Percentiles rank a stretch among this genome's conserved stretches.
Evolutionary conservation across 805 yeast species (phyloP).

Genomic region (Cyberlindnera japonica): DNA sequence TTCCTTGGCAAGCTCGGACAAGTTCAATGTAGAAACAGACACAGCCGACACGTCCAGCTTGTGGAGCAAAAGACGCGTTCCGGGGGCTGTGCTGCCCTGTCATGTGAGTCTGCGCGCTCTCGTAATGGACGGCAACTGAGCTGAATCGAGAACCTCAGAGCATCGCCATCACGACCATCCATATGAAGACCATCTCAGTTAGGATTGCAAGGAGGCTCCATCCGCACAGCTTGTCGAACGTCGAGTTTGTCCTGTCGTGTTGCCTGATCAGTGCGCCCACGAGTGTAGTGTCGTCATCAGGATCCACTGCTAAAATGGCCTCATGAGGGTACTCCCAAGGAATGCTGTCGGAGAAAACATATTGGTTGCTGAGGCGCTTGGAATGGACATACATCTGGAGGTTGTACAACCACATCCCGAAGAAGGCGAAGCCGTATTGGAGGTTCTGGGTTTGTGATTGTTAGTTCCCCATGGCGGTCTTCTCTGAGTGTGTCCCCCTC

Average conservation of each 20-base stretch:
- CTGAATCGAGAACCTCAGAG: not conserved
- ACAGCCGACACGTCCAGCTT: not conserved
- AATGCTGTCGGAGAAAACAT: conserved; percentile 19
- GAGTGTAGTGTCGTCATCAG: conserved; percentile 11
- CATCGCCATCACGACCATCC: conserved; percentile 1
- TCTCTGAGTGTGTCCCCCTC: too few species aligned
- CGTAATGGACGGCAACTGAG: not conserved
- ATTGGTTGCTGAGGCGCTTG: conserved; percentile 5
- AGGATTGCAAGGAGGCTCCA: conserved; percentile 20
- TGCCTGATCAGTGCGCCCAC: conserved; percentile 13
- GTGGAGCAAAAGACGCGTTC: not conserved
- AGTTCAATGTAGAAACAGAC: not conserved
- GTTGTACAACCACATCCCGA: conserved; percentile 23
- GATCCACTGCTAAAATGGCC: conserved; percentile 8
- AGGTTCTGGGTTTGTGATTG: too few species aligned
- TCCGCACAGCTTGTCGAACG: conserved; percentile 18
- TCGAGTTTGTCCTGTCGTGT: conserved; percentile 9
- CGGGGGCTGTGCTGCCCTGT: conserved; percentile 5
- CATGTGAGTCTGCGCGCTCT: not conserved
- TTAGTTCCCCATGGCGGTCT: too few species aligned
- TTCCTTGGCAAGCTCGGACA: not conserved
- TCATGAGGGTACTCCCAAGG: conserved; percentile 16
- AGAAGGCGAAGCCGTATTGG: conserved; percentile 20
- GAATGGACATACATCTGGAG: conserved; percentile 8
- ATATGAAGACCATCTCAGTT: conserved; percentile 5